Evolutionary conservation across 495 filamentous ascomycete species (phyloP).

Genomic region (Podospora bellae-mahoneyi): DNA sequence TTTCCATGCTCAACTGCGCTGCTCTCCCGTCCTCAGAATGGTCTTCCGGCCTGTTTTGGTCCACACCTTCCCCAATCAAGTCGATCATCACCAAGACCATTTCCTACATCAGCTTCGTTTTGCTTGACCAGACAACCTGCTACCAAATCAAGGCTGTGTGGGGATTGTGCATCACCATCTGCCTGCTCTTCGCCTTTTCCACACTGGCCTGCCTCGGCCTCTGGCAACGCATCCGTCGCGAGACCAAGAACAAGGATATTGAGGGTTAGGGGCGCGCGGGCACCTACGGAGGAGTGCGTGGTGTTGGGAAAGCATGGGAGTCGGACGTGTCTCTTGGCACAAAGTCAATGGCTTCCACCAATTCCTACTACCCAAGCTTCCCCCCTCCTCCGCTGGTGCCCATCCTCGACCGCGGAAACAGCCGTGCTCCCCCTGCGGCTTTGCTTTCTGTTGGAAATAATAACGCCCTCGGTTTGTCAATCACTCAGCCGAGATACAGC

Average conservation of each 20-base stretch:
- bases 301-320: slow-evolving; percentile 21
- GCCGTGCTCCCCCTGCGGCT: slow-evolving; percentile 1
- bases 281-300: slow-evolving; percentile 23
- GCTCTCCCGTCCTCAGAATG: slow-evolving; percentile 35
- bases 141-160: slow-evolving; percentile 84
- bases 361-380: slow-evolving; percentile 23
- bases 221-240: slow-evolving; percentile 39
- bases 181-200: slow-evolving; percentile 70
- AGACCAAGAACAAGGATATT: slow-evolving; percentile 34
- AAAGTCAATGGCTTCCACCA: slow-evolving; percentile 17
- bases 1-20: slow-evolving; percentile 73
- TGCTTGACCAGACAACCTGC: slow-evolving; percentile 63
- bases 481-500: slow-evolving; percentile 19
- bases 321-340: slow-evolving; percentile 27
- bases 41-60: slow-evolving; percentile 12
- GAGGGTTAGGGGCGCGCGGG: slow-evolving; percentile 47
- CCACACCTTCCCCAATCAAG: slow-evolving; percentile 13
- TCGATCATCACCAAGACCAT: slow-evolving; percentile 22
- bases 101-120: slow-evolving; percentile 26
- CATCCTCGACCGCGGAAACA: slow-evolving; percentile 19
- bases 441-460: background rate
- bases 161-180: slow-evolving; percentile 82
- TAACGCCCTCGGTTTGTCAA: background rate
- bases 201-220: slow-evolving; percentile 48
- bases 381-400: slow-evolving; percentile 34